Conservation (phyloP, 2,329 filamentous ascomycete genomes). For the Monilinia aucupariae region DNA sequence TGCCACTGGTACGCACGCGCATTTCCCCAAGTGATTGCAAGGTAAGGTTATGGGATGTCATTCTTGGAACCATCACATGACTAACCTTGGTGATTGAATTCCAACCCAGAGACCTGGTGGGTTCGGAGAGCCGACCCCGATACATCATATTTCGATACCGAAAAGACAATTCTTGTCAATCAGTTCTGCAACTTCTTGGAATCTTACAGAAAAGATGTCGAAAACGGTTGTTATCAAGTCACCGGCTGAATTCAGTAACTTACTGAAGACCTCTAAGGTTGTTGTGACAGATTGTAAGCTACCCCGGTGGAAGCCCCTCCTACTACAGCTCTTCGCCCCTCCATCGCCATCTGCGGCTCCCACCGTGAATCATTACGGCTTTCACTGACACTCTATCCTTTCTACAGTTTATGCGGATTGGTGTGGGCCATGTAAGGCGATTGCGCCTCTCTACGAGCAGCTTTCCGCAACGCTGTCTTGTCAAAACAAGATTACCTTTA, state of each 20-base stretch:
- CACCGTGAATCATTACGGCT: conserved; percentile 3
- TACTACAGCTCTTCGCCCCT: conserved; percentile 19
- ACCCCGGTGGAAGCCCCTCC: conserved; percentile 16
- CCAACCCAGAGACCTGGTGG: conserved; percentile 1
- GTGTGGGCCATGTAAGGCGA: conserved; percentile 86
- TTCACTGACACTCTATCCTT: conserved; percentile 17
- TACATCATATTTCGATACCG: not conserved
- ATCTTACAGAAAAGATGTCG: conserved; percentile 29
- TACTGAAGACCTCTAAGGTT: conserved; percentile 68
- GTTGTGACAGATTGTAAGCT: conserved; percentile 85
- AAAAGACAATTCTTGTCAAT: not conserved
- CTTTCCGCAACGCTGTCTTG: conserved; percentile 67
- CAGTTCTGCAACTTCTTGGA: conserved; percentile 2
- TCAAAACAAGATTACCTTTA: conserved; percentile 70
- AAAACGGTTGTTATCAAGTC: conserved; percentile 46
- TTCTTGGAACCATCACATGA: conserved; percentile 1
- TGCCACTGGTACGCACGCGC: too few species aligned
- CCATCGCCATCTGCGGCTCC: conserved; percentile 27
- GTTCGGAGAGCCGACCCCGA: conserved; percentile 7
- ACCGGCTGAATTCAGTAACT: conserved; percentile 56
- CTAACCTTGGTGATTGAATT: not conserved
- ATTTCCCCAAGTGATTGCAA: not conserved
- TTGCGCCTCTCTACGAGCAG: conserved; percentile 76
- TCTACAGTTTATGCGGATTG: conserved; percentile 80
- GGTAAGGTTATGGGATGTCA: not conserved